Base-by-base conservation (phyloP, 2,329 filamentous ascomycete genomes). In the Colletotrichum somersetense region DNA sequence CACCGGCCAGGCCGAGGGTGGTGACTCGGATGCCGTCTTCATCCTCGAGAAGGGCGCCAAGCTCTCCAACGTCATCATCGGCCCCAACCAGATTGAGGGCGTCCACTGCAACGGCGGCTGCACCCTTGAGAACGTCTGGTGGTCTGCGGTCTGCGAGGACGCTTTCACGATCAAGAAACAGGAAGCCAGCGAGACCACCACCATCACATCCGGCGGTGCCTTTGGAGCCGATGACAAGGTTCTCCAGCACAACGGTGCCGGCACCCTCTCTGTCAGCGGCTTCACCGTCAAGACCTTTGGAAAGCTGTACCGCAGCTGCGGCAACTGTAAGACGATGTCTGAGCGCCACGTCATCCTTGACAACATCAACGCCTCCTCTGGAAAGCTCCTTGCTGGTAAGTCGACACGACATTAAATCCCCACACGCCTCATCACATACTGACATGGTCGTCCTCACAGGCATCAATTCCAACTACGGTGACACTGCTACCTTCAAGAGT, bases 21-120 rank as follows among this genome's bases (percentile, higher is more conserved):
- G 77, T 76, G 79, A 84, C 73, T 69, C 77, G 14, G 84, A 86
- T 38, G 82, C 83, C 12, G 82, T 85, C 62, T 85, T 85, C 73
- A 76, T 83, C 59, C 80, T 85, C 33, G 77, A 80, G 58, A 75
- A 81, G 0, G 84, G 85, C 3, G 85, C 83, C 4, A 84, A 79
- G 1, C 77, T 86, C 52, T 79, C 77, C 58, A 86, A 86, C 71
- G 84, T 83, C 33, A 83, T 86, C 66, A 86, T 86, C 26, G 84
- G 84, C 26, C 77, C 79, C 26, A 78, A 85, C 75, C 83, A 86
- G 67, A 78, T 77, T 16, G 84, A 86, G 75, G 84, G 84, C 20
- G 77, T 86, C 2, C 83, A 86, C 78, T 86, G 84, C 76, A 75
- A 80, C 56, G 85, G 85, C 48, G 78, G 81, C n/a, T 87, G 85